These are phyloP conservation scores for Diplodia scrobiculata DNA, from an alignment of 2,329 filamentous ascomycete species.

Conservation along the genomic window DNA sequence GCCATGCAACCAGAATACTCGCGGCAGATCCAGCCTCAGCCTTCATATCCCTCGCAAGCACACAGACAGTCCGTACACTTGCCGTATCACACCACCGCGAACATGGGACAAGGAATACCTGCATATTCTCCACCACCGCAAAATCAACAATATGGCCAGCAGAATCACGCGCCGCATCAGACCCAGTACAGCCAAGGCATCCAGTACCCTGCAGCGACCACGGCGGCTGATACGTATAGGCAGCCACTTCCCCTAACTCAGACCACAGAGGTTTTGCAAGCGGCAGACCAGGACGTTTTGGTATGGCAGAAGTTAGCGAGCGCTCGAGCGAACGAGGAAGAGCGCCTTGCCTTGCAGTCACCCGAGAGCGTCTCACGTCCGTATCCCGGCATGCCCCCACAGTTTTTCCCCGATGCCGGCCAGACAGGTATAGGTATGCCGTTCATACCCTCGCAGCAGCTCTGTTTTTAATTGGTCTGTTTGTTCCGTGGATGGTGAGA, in stretches of 20 bases:
- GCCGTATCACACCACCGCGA: conserved; percentile 18
- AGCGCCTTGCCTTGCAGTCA: conserved; percentile 7
- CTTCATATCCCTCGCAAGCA: conserved; percentile 3
- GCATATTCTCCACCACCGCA: not conserved
- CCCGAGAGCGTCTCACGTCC: not conserved
- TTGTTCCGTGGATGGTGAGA: conserved; percentile 21
- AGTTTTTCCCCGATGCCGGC: conserved; percentile 4
- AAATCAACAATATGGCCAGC: conserved; percentile 18
- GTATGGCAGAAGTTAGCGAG: conserved; percentile 28
- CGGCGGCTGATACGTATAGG: conserved; percentile 26
- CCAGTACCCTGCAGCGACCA: conserved; percentile 27
- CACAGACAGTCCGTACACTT: conserved; percentile 19
- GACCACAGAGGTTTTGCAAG: conserved; percentile 18
- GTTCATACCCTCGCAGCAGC: conserved; percentile 25
- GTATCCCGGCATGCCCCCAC: conserved; percentile 5
- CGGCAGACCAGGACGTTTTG: conserved; percentile 29
- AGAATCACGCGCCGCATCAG: conserved; percentile 24
- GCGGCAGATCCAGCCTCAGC: conserved; percentile 2
- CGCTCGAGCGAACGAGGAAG: conserved; percentile 14
- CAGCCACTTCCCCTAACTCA: conserved; percentile 25
- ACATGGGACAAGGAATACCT: conserved; percentile 17
- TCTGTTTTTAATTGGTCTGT: conserved; percentile 26
- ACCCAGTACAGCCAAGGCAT: conserved; percentile 25
- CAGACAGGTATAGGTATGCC: conserved; percentile 26
- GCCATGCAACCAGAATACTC: conserved; percentile 17